A percentile compares a stretch with the other conserved stretches of the same genome.
phyloP scores from a whole-genome alignment of 305 asterid genomes.

The Rubia tinctorum region DNA sequence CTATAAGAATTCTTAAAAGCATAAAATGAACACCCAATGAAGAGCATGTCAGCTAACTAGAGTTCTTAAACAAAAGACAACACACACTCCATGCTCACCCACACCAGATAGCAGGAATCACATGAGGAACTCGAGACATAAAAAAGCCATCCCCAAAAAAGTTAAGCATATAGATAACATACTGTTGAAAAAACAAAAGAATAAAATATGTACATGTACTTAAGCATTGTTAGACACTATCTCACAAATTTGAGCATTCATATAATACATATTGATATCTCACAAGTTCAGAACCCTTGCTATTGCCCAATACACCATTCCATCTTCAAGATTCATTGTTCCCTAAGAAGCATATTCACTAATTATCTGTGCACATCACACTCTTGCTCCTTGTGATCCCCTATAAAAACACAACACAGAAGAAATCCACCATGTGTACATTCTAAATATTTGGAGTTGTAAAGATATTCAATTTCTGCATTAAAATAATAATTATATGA shows the following conservation, averaged over 20 bases:
- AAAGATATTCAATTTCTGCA: neutral
- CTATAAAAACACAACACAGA: neutral
- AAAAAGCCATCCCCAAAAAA: neutral
- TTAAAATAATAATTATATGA: neutral
- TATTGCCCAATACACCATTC: neutral
- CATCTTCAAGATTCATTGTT: neutral
- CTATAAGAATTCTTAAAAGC: neutral
- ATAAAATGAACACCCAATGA: neutral
- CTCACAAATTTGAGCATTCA: too few species aligned
- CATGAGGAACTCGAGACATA: neutral
- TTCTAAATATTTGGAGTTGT: neutral
- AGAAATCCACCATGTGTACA: too few species aligned
- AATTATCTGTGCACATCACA: neutral
- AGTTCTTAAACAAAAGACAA: neutral
- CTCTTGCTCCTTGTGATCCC: neutral
- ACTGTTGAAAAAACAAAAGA: neutral
- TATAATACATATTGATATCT: too few species aligned
- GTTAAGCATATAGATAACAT: neutral
- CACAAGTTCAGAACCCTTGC: slow-evolving; percentile 1
- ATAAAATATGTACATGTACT: neutral
- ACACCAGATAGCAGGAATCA: neutral
- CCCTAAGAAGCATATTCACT: neutral
- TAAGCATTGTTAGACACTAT: neutral
- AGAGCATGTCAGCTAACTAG: neutral
- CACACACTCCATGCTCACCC: neutral